Evolutionary conservation across 2,329 filamentous ascomycete species (phyloP), one percentile per base, ranked within the genome.

Genomic region (Clarireedia monteithiana): DNA sequence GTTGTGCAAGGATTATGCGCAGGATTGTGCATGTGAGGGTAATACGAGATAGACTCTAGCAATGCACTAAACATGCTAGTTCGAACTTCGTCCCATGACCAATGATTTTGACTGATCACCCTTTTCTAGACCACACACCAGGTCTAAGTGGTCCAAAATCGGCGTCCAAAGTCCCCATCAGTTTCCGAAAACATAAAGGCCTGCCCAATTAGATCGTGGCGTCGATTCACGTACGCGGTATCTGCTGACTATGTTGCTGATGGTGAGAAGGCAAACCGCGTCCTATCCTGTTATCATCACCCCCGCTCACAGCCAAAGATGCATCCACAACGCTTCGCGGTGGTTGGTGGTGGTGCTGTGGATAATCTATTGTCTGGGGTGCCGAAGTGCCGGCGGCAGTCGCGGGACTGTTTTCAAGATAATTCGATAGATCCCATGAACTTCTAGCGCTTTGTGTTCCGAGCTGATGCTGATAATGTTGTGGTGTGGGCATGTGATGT

Each of bases 351-450:
- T 48, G 34, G 12, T 42, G 51, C 23, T 53, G 51, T 45, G 55
- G 54, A 58, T 65, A 66, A 55, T 60, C 62, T 39, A 64, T 54
- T 23, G 55, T 27, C 40, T 61, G 61, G n/a, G 59, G 50, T 45
- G 50, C 54, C 36, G 65, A 60, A 60, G 58, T 60, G 56, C 62
- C 62, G 57, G 55, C 61, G 61, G 66, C 57, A 60, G 62, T 63
- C 55, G 67, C 63, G 50, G 64, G 55, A 53, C 55, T 62, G 48
- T 60, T 58, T n/a, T 69, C 66, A 45, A 68, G 63, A 61, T 68
- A 69, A 27, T 57, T 61, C 24, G 66, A 59, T 57, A 69, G 66
- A 54, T 69, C 68, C 67, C 68, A 70, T 46, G 66, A 62, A 56
- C 57, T 48, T 50, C 67, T 63, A 54, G 48, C 55, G 51, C 58